Base-by-base conservation (phyloP, 345 rosid species). In the Eucalyptus marginata region DNA sequence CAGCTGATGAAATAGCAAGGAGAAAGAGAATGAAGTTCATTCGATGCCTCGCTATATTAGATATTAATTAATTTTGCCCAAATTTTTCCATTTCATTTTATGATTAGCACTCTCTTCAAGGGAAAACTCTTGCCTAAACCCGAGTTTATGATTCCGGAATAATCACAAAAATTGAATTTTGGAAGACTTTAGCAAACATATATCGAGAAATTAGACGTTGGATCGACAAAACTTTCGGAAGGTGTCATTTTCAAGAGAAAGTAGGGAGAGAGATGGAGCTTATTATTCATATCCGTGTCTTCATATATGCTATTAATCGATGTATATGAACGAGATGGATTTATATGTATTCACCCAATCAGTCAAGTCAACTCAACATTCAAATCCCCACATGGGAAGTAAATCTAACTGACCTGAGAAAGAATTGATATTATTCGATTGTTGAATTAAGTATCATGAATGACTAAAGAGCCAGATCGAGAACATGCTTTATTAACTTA, bases 291-390 rank as follows among this genome's bases (percentile, higher is more conserved):
- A 2, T 1, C 2, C 0, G 0, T 16, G 14, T 10, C 46, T 66
- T 2, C 24, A 31, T 0, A 1, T 6, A 31, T 16, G 12, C 0
- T 16, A 66, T 66, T 31, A 14, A 68, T 16, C 0, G 0, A 33
- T 33, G 2, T 4, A 16, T 13, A 33, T 2, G 43, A 68, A 16
- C 7, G 0, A 68, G 80, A 68, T 17, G 27, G 1, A 36, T 22
- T 71, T 18, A 17, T 2, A 36, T 5, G 27, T 3, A 18, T 33
- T 10, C 0, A 0, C 1, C 12, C 20, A 36, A 71, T 36, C 2
- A 18, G 0, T 36, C 2, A 18, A 71, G 2, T 71, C 8, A 18
- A 12, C 14, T 3, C 27, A 8, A 71, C 1, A 71, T 71, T 1
- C 0, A 1, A 12, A 76, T 76, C 9, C 15, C 1, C 5, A 0